Conservation (phyloP, 345 rosid species). For the Crucihimalaya himalaica region DNA sequence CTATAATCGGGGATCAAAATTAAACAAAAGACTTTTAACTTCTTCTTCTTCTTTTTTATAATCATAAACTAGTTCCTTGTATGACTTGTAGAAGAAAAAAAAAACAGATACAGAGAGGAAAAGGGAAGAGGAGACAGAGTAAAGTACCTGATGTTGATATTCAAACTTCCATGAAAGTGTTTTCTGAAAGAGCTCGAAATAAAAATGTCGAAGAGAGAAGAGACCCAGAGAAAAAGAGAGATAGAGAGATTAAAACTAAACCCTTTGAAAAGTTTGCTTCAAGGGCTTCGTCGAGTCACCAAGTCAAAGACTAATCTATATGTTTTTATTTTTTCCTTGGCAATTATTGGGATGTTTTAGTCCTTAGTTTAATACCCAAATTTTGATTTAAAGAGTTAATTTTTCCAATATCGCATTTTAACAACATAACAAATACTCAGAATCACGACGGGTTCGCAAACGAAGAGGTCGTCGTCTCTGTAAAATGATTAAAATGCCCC, state of each 20-base stretch:
- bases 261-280: constrained; percentile 43
- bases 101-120: constrained; percentile 2
- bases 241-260: constrained; percentile 34
- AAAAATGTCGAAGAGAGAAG: constrained; percentile 36
- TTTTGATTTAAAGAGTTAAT: neutral
- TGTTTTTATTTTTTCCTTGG: neutral
- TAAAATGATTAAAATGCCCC: constrained; percentile 20
- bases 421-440: constrained; percentile 2
- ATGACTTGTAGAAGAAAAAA: constrained; percentile 30
- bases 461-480: constrained; percentile 19
- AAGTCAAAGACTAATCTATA: constrained; percentile 37
- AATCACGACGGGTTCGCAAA: constrained; percentile 33
- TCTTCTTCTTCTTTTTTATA: neutral
- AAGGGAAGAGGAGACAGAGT: neutral
- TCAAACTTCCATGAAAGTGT: constrained; percentile 39
- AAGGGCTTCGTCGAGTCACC: constrained; percentile 37
- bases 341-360: constrained; percentile 39
- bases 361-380: constrained; percentile 23
- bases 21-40: neutral
- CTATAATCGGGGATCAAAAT: constrained; percentile 28
- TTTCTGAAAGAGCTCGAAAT: constrained; percentile 19
- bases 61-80: constrained; percentile 15
- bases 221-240: constrained; percentile 38
- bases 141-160: constrained; percentile 35
- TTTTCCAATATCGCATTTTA: constrained; percentile 9